Base-by-base conservation (phyloP, 306 rosid genomes). In the Corylus avellana region DNA sequence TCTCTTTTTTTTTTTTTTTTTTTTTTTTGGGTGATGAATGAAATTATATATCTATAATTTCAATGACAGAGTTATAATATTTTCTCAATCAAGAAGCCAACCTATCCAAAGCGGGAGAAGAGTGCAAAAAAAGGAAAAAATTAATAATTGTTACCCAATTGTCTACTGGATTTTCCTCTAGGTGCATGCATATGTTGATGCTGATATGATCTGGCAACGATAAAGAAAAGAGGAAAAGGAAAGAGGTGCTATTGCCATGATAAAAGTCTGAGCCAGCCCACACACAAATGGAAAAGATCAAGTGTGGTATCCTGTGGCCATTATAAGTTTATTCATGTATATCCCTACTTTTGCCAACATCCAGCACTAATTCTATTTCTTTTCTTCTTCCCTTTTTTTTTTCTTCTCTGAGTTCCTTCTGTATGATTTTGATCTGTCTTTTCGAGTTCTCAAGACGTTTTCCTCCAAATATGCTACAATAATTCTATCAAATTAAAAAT, bases 271-370 rank as follows among this genome's bases (percentile, higher is more conserved):
- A 67, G 50, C 72, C 72, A 67, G 50, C 72, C 39, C 18, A 66
- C 49, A 9, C 69, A 7, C 47, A 37, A 35, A 64, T 7, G 29
- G 35, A 25, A 64, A 32, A 64, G n/a, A 17, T 8, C 2, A 18
- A 39, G 49, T 39, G 50, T 39, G 50, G 50, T 42, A 27, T 67
- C 22, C 72, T 39, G 72, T 67, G 72, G 72, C 72, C 72, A 67
- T 67, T 67, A 67, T 39, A 35, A 16, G 3, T 37, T 37, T 39
- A 27, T 27, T 13, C 39, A 12, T 63, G 42, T 11, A 63, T 27
- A 63, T 35, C n/a, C n/a, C n/a, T 63, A 63, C 44, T 63, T 63
- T 63, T 12, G 46, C 70, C 70, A 32, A 29, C 70, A 13, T 32
- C 70, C 12, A 63, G 46, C 7, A 13, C 46, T 63, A 29, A 14